Evolutionary conservation across 345 rosid species (phyloP), one percentile per base, ranked within the genome.

Genomic region (Populus euphratica): DNA sequence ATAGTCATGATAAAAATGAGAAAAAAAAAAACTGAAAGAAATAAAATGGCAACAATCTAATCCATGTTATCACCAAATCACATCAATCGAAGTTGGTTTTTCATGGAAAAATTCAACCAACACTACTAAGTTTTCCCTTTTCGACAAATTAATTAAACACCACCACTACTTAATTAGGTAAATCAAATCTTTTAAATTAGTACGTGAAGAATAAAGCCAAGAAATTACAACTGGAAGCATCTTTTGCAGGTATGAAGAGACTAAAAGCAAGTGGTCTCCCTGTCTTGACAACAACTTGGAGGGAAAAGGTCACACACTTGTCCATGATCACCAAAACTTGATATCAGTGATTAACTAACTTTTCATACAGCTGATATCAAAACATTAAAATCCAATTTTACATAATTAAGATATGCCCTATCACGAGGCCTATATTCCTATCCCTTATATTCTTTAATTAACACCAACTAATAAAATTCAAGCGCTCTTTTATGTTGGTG

Each of bases 211-310:
- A 59, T 43, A 36, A 52, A 52, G 11, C 29, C 63, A 73, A 69
- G 44, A 73, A 69, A 72, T 47, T 64, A 68, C 44, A 21, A 67
- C 70, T 67, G 23, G 47, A 67, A 67, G 38, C 23, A 39, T 36
- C 70, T n/a, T 67, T 67, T 39, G 14, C n/a, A 21, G 44, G 20
- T 33, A 36, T 18, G 70, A 67, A 67, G 47, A 67, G 69, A 18
- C 69, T 66, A 6, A 66, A 33, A 33, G 41, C 43, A 31, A 33
- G 47, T 67, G 70, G 38, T 67, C 20, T 39, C 47, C 70, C 70
- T 36, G 38, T 67, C 13, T 18, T 8, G 12, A 10, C 27, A 9
- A 4, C 63, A 56, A n/a, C 63, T 56, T n/a, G 29, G 9, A 56
- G 63, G 63, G n/a, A 56, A 23, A 44, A n/a, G n/a, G 29, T n/a